A percentile compares a stretch with the other conserved stretches of the same genome.
These are phyloP conservation scores for Fusarium sp. DNA, from an alignment of 2,329 filamentous ascomycete genomes.

Conservation along the genomic window DNA sequence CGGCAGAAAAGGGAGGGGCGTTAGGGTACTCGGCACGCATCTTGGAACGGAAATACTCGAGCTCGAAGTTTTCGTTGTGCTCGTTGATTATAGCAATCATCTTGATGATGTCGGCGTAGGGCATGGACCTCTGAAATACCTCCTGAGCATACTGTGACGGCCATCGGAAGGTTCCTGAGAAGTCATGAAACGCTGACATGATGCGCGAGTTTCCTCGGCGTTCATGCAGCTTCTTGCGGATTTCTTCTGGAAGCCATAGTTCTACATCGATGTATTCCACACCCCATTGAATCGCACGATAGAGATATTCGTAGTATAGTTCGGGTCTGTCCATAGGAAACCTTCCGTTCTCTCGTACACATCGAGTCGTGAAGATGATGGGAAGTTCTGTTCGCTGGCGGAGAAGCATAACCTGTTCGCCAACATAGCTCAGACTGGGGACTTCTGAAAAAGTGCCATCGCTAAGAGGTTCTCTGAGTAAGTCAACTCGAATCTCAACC, in stretches of 20 bases:
- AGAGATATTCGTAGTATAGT: slow-evolving; percentile 84
- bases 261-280: slow-evolving; percentile 93
- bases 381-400: slow-evolving; percentile 88
- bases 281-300: slow-evolving; percentile 88
- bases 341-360: slow-evolving; percentile 84
- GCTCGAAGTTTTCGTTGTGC: slow-evolving; percentile 89
- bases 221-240: slow-evolving; percentile 77
- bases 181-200: slow-evolving; percentile 94
- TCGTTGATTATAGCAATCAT: slow-evolving; percentile 90
- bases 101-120: slow-evolving; percentile 88
- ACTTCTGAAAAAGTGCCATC: slow-evolving; percentile 75
- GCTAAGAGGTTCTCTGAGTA: slow-evolving; percentile 79
- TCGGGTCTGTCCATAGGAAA: slow-evolving; percentile 87
- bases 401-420: slow-evolving; percentile 87
- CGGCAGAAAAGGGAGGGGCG: slow-evolving; percentile 81
- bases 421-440: slow-evolving; percentile 86
- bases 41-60: slow-evolving; percentile 88
- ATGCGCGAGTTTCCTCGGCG: slow-evolving; percentile 84
- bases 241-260: slow-evolving; percentile 85
- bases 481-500: slow-evolving; percentile 86
- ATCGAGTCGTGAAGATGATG: slow-evolving; percentile 91
- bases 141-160: slow-evolving; percentile 79
- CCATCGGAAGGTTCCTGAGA: slow-evolving; percentile 88
- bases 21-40: slow-evolving; percentile 79
- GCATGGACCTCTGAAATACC: slow-evolving; percentile 79